Evolutionary conservation across 345 rosid species (phyloP).

Genomic region (Gossypium turneri): DNA sequence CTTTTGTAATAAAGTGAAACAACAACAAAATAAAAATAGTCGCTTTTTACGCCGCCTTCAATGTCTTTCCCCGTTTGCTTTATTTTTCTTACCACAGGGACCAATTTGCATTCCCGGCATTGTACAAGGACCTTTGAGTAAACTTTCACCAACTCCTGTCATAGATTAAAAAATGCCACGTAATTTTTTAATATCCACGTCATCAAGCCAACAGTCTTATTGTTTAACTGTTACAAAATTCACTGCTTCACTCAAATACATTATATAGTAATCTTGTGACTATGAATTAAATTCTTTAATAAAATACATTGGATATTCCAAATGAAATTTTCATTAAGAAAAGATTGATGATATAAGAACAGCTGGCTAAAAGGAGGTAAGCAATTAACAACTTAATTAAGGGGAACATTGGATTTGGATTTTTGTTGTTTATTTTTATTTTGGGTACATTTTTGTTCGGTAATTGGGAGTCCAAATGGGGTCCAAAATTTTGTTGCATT

Average conservation of each 20-base stretch:
- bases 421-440: background rate
- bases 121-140: no score
- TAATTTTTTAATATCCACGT: no score
- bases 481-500: background rate
- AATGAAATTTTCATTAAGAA: background rate
- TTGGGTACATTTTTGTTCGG: background rate
- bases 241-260: no score
- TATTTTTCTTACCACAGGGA: no score
- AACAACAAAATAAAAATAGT: background rate
- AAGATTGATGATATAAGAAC: background rate
- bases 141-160: no score
- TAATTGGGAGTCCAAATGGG: background rate
- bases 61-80: slow-evolving; percentile 22
- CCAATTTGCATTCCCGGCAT: no score
- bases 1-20: background rate
- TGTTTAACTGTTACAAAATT: no score
- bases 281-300: background rate
- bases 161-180: no score
- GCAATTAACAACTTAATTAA: background rate
- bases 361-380: background rate
- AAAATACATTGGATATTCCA: background rate
- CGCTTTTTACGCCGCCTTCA: slow-evolving; percentile 56
- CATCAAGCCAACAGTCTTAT: no score
- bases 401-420: background rate
- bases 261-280: background rate